phyloP scores from a whole-genome alignment of 2,329 filamentous ascomycete genomes.

The Fusarium chlamydosporum region DNA sequence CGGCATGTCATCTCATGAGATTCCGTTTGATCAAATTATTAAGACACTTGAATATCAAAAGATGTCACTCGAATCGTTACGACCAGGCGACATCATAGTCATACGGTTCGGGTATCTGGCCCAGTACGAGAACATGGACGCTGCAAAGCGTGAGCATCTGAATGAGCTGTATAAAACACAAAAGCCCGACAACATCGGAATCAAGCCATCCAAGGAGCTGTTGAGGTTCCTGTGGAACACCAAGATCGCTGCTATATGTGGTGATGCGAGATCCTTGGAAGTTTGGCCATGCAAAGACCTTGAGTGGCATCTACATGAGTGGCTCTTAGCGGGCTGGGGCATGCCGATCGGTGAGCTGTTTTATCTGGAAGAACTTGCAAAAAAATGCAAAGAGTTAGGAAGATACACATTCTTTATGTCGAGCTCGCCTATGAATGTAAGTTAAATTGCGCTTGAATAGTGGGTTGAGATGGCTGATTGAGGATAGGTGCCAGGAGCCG shows the following conservation, averaged over 20 bases:
- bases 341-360: slow-evolving; percentile 58
- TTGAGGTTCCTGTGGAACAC: slow-evolving; percentile 60
- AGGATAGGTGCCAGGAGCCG: slow-evolving; percentile 28
- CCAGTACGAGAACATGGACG: slow-evolving; percentile 39
- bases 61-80: slow-evolving; percentile 13
- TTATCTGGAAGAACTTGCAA: slow-evolving; percentile 52
- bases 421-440: slow-evolving; percentile 60
- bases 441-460: background rate
- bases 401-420: slow-evolving; percentile 65
- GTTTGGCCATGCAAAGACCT: slow-evolving; percentile 52
- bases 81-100: slow-evolving; percentile 38
- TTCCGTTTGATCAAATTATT: slow-evolving; percentile 37
- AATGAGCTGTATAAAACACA: slow-evolving; percentile 31
- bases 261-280: slow-evolving; percentile 59
- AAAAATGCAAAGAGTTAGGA: slow-evolving; percentile 65
- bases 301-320: slow-evolving; percentile 56
- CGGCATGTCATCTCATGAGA: slow-evolving; percentile 34
- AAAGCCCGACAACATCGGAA: slow-evolving; percentile 52
- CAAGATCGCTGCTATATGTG: slow-evolving; percentile 59
- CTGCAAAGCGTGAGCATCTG: slow-evolving; percentile 30
- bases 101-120: slow-evolving; percentile 43
- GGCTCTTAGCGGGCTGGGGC: slow-evolving; percentile 64
- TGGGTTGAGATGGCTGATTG: background rate
- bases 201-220: slow-evolving; percentile 55
- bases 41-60: slow-evolving; percentile 28